These are phyloP conservation scores for Glonium stellatum DNA, from an alignment of 495 filamentous ascomycete species.

Conservation along the genomic window DNA sequence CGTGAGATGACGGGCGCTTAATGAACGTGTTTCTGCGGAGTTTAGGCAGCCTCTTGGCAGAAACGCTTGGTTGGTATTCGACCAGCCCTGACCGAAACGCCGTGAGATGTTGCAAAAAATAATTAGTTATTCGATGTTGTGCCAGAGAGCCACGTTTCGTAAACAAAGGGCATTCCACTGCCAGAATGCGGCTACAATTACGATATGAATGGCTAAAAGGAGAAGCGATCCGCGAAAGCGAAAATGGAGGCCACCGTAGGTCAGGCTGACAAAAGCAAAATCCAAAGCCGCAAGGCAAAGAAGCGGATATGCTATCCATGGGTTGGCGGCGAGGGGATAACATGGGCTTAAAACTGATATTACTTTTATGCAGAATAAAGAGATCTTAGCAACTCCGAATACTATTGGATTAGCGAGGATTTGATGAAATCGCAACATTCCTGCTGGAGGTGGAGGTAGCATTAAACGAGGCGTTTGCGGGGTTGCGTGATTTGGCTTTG, in stretches of 20 bases:
- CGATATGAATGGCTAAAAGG: slow-evolving; percentile 5
- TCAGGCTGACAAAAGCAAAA: slow-evolving; percentile 14
- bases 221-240: slow-evolving; percentile 6
- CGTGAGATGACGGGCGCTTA: no score
- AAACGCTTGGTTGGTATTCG: neutral
- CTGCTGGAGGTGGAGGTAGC: slow-evolving; percentile 26
- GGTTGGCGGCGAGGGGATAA: slow-evolving; percentile 51
- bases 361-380: slow-evolving; percentile 42
- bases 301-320: slow-evolving; percentile 55
- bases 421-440: slow-evolving; percentile 34
- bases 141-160: neutral
- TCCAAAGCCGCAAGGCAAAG: slow-evolving; percentile 53
- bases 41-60: neutral
- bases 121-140: neutral
- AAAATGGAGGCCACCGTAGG: slow-evolving; percentile 16
- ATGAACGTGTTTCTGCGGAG: no score
- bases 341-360: slow-evolving; percentile 52
- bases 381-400: slow-evolving; percentile 19
- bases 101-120: no score
- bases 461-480: slow-evolving; percentile 27
- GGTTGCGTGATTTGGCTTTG: slow-evolving; percentile 8
- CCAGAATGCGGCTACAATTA: neutral
- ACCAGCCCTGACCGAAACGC: no score
- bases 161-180: neutral
- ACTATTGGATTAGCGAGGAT: slow-evolving; percentile 35